Base-by-base conservation (phyloP, 2,329 filamentous ascomycete genomes). In the Aspergillus pseudonomiae region DNA sequence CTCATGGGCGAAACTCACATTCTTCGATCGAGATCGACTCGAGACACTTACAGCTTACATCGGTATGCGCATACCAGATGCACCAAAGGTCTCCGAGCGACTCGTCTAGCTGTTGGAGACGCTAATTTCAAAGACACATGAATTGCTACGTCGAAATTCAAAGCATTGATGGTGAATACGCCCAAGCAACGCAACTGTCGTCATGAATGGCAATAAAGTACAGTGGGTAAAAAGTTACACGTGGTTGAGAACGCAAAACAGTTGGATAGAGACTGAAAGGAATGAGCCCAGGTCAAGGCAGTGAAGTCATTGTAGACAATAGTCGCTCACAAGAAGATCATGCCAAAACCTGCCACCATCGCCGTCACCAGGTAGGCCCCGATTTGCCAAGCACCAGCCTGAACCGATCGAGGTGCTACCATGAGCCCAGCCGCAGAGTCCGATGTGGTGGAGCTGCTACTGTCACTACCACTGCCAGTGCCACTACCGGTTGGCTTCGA, bases 291-390 rank as follows among this genome's bases (percentile, higher is more conserved):
- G 11, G 14, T 14, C 12, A 53, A n/a, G 5, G 14, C 9, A 14
- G 6, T 28, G 19, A 9, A 48, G 24, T 14, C 21, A 28, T 12
- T 26, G 21, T 14, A 48, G 24, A 6, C 12, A 34, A 34, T 53
- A 28, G 2, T 9, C 6, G 26, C 72, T 82, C 11, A 84, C 73
- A 84, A 73, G 68, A 82, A 67, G 66, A 83, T 75, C 80, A 83
- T 83, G 62, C 78, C 79, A 57, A 74, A 73, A 64, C 80, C 82
- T 60, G 80, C 77, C 41, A 80, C 68, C 52, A 80, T 61, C 45
- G 81, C 81, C 57, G 76, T 74, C 48, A 79, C 67, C 16, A 81
- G 60, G 69, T 83, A 83, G 14, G 75, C 78, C 59, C 76, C 80
- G 57, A 82, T 64, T 61, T 81, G 77, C 71, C 79, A 68, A 48